Evolutionary conservation across 1,139 yeast genomes (phyloP), one percentile per base, ranked within the genome.

Genomic region (Hanseniaspora sp.): DNA sequence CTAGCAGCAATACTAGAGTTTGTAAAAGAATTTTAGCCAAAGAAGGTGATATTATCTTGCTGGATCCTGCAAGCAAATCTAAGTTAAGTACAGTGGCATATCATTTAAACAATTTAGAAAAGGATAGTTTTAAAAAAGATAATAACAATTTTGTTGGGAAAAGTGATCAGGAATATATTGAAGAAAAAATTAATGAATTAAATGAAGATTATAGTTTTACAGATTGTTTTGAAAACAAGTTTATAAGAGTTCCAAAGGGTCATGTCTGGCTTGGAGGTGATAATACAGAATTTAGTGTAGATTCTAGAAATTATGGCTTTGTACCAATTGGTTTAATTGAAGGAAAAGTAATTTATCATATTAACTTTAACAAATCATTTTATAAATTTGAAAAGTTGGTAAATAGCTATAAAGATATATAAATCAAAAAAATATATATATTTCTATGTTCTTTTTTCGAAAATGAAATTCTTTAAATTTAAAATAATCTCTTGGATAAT

Each of bases 181-280:
- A 34, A 9, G 18, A 43, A 28, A 34, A 46, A 15, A 38, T 51
- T 12, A 31, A 30, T 6, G 30, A 9, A 34, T 30, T 30, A 8
- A 39, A 39, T 23, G 39, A 47, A 3, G 69, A 71, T 48, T 62
- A 63, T 6, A 59, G 65, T 1, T 64, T 60, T 28, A 18, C 35
- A 12, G 56, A 54, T 5, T 13, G 79, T 28, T 78, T 71, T 62
- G 75, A 51, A 33, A 38, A 81, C 62, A 78, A 79, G 56, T 85
- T 71, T 62, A 79, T 86, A 8, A 71, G 70, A 54, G 83, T 86
- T 0, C 95, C 95, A 0, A 79, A 80, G 56, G 98, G 98, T 3
- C 98, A 94, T 68, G 87, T 88, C 47, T 94, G 97, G 97, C 83
- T 90, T 5, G 87, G 96, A 0, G 99, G 98, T 1, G 98, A 92